Conservation (phyloP, 2,329 filamentous ascomycete genomes). For the Pseudocercospora fijiensis region DNA sequence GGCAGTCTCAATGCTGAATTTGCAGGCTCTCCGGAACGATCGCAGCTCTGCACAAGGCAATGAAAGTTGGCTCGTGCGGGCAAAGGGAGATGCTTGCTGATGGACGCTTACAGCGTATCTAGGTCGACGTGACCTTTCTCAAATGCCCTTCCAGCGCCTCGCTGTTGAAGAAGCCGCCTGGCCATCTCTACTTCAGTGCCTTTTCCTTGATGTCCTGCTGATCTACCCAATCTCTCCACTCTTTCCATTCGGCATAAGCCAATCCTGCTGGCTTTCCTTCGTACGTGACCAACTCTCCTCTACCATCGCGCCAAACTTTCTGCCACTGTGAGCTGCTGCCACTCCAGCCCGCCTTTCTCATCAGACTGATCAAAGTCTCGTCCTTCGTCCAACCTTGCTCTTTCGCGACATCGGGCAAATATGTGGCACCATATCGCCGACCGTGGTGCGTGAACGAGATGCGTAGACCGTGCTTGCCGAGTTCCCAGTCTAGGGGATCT, state of each 20-base stretch:
- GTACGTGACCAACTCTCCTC: conserved; percentile 74
- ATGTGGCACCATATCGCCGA: conserved; percentile 77
- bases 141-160: neutral
- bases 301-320: conserved; percentile 71
- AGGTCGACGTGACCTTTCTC: neutral
- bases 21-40: neutral
- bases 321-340: conserved; percentile 50
- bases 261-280: conserved; percentile 77
- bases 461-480: conserved; percentile 82
- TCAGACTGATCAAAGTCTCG: conserved; percentile 82
- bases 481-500: conserved; percentile 76
- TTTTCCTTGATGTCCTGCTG: conserved; percentile 13
- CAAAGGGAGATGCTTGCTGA: neutral
- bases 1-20: neutral
- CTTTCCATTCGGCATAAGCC: conserved; percentile 70
- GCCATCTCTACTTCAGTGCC: conserved; percentile 9
- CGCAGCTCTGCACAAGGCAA: neutral
- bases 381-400: conserved; percentile 97
- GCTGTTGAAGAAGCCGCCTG: neutral
- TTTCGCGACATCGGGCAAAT: conserved; percentile 83
- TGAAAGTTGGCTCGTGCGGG: neutral
- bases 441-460: conserved; percentile 78
- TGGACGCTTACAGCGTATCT: neutral
- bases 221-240: conserved; percentile 73
- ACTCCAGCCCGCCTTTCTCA: conserved; percentile 92